Evolutionary conservation across 1,284 basidiomycete genomes (phyloP).

Genomic region (Ustilago nuda): DNA sequence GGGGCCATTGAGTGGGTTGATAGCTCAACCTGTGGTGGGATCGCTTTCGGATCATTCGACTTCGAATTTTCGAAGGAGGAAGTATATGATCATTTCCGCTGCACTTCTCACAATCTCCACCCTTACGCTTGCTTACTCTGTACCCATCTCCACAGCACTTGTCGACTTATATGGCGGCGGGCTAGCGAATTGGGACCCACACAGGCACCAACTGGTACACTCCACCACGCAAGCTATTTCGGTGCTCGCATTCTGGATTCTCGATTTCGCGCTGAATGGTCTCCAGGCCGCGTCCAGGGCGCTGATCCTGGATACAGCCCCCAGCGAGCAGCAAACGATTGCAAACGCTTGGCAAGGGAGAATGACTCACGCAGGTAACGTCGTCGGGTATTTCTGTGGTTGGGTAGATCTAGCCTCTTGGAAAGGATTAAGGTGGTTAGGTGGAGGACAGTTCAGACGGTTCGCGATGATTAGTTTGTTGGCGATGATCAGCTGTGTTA

Average conservation of each 20-base stretch:
- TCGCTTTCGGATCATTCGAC: constrained; percentile 89
- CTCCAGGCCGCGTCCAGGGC: constrained; percentile 92
- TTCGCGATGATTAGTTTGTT: constrained; percentile 88
- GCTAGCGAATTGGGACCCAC: constrained; percentile 89
- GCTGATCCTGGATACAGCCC: constrained; percentile 88
- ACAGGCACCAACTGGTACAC: constrained; percentile 69
- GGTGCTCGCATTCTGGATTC: constrained; percentile 88
- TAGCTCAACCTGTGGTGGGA: constrained; percentile 96
- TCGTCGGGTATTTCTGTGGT: constrained; percentile 73
- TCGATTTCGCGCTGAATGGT: constrained; percentile 92
- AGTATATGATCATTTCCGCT: constrained; percentile 88
- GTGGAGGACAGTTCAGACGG: constrained; percentile 93
- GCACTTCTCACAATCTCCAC: constrained; percentile 78
- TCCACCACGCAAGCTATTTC: constrained; percentile 74
- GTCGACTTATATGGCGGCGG: constrained; percentile 83
- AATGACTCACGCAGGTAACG: constrained; percentile 63
- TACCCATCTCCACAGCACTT: constrained; percentile 78
- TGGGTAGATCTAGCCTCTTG: constrained; percentile 84
- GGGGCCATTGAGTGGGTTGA: constrained; percentile 88
- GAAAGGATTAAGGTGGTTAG: constrained; percentile 81
- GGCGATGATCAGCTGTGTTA: constrained; percentile 83
- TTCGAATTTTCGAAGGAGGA: constrained; percentile 83
- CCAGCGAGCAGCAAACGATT: constrained; percentile 84
- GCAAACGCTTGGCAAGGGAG: constrained; percentile 99
- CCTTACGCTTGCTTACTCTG: constrained; percentile 87